A percentile compares a stretch with the other conserved stretches of the same genome.
These are phyloP conservation scores for Lichenothelia convexa DNA, from an alignment of 495 filamentous ascomycete genomes.

Conservation along the genomic window DNA sequence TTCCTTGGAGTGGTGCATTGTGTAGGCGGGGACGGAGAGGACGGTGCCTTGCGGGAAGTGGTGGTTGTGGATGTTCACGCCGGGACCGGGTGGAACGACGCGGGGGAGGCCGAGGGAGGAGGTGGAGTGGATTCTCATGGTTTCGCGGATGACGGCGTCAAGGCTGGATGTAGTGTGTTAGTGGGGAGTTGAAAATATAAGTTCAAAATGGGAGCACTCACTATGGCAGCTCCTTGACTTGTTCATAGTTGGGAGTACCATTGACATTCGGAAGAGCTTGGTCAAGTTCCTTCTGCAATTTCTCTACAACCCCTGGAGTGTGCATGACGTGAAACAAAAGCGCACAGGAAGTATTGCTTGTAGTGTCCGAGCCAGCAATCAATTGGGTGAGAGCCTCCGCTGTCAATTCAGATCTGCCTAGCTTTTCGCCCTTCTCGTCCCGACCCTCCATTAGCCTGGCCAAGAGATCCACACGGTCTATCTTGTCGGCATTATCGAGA, in stretches of 20 bases:
- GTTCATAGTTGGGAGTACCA: constrained; percentile 47
- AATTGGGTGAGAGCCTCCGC: constrained; percentile 81
- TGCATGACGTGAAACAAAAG: constrained; percentile 57
- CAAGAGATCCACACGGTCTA: constrained; percentile 56
- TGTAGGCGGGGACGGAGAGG: constrained; percentile 71
- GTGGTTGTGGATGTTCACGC: constrained; percentile 35
- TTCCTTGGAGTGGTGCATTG: constrained; percentile 60
- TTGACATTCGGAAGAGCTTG: constrained; percentile 38
- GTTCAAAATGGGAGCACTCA: constrained; percentile 16
- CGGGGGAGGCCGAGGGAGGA: constrained; percentile 79
- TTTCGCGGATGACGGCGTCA: constrained; percentile 67
- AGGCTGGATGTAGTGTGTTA: constrained; percentile 29
- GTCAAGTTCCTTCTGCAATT: constrained; percentile 58
- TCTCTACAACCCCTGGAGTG: constrained; percentile 52
- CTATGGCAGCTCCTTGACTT: constrained; percentile 62
- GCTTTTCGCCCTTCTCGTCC: constrained; percentile 54
- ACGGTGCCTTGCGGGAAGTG: constrained; percentile 60
- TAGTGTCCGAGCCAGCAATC: constrained; percentile 82
- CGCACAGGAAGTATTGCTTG: constrained; percentile 75
- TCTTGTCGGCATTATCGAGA: constrained; percentile 43
- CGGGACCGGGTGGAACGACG: constrained; percentile 44
- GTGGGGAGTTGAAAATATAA: not conserved
- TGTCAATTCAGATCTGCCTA: constrained; percentile 63
- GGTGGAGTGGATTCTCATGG: constrained; percentile 76
- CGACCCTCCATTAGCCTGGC: constrained; percentile 73